These are phyloP conservation scores for Colletotrichum abscissum DNA, from an alignment of 2,329 filamentous ascomycete genomes.

Conservation along the genomic window DNA sequence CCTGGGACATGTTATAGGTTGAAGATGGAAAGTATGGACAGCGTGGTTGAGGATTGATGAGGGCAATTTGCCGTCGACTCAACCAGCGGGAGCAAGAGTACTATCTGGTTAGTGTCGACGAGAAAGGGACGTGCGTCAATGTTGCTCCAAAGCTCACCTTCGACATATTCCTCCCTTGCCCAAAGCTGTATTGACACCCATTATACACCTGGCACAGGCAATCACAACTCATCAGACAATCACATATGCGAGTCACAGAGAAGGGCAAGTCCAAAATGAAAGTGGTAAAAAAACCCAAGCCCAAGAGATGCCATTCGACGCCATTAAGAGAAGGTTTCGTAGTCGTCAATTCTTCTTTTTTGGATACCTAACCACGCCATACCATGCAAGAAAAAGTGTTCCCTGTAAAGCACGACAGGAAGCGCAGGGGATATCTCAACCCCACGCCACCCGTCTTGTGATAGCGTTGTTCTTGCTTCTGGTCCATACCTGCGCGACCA, in stretches of 20 bases:
- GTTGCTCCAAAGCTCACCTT: too few relatives aligned
- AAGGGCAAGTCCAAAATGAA: not conserved
- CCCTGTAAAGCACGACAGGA: constrained; percentile 43
- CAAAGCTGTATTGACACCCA: too few relatives aligned
- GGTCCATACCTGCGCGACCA: constrained; percentile 18
- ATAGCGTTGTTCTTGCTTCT: constrained; percentile 7
- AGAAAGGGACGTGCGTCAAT: too few relatives aligned
- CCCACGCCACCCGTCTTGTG: not conserved
- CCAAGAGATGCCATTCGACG: constrained; percentile 31
- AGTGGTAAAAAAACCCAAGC: constrained; percentile 6
- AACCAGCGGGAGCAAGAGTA: too few relatives aligned
- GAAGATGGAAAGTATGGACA: too few relatives aligned
- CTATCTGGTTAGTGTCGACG: too few relatives aligned
- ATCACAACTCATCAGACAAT: too few relatives aligned
- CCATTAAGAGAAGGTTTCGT: constrained; percentile 17
- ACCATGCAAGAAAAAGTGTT: constrained; percentile 52
- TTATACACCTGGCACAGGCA: too few relatives aligned
- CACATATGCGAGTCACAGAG: not conserved
- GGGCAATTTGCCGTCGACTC: too few relatives aligned
- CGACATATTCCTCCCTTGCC: too few relatives aligned
- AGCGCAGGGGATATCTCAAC: not conserved
- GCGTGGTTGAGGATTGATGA: too few relatives aligned
- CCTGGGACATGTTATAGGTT: too few relatives aligned
- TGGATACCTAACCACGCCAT: constrained; percentile 60
- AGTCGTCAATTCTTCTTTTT: constrained; percentile 35